These are phyloP conservation scores for Diplocarpon rosae DNA, from an alignment of 2,329 filamentous ascomycete genomes.

Conservation along the genomic window DNA sequence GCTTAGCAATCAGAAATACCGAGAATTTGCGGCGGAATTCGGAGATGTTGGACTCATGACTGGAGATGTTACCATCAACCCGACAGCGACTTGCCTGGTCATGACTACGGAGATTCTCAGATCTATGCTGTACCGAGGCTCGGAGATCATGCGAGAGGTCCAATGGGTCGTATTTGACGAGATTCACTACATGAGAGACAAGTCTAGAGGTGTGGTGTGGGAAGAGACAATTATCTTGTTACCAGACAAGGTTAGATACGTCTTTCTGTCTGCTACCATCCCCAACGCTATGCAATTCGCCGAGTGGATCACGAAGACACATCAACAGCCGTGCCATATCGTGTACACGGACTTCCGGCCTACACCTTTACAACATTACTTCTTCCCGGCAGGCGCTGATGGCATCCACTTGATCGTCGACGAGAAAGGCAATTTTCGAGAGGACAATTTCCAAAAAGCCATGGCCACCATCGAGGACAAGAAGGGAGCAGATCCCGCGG, in stretches of 20 bases:
- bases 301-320: constrained; percentile 98
- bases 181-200: constrained; percentile 97
- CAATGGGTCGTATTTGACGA: constrained; percentile 98
- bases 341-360: constrained; percentile 98
- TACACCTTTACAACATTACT: constrained; percentile 93
- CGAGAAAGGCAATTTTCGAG: constrained; percentile 90
- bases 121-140: constrained; percentile 95
- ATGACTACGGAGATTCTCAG: constrained; percentile 99
- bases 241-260: constrained; percentile 96
- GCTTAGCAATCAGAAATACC: constrained; percentile 95
- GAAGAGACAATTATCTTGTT: constrained; percentile 98
- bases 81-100: constrained; percentile 91
- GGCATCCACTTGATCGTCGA: constrained; percentile 93
- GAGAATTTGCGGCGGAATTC: constrained; percentile 92
- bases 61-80: constrained; percentile 97
- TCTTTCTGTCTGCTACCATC: constrained; percentile 95
- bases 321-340: constrained; percentile 94
- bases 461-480: constrained; percentile 85
- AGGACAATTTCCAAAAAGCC: constrained; percentile 94
- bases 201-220: constrained; percentile 91
- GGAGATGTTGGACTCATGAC: constrained; percentile 98
- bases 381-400: constrained; percentile 85
- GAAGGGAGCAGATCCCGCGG: constrained; percentile 72
- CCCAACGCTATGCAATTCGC: constrained; percentile 99
- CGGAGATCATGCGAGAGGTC: constrained; percentile 98